Evolutionary conservation across 1,284 basidiomycete species (phyloP), one percentile per base, ranked within the genome.

Genomic region (Sanghuangporus weigelae): DNA sequence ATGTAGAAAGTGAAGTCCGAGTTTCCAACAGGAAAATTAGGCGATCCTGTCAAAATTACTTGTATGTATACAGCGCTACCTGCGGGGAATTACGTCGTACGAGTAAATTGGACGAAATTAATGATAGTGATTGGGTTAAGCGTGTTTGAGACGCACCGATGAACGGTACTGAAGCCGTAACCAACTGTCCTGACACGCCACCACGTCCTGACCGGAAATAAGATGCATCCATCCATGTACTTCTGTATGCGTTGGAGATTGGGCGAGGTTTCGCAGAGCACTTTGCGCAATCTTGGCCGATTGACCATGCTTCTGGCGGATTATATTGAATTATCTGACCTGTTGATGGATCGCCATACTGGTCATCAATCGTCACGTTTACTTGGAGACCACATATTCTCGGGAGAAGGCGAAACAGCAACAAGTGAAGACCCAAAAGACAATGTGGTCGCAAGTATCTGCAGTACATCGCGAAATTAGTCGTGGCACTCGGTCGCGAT

Each of bases 331-430:
- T 65, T 0, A 35, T 3, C 31, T 58, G 19, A 8, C 59, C 53
- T 7, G 26, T 65, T 10, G 31, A 40, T 21, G 54, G 53, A 50
- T 65, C 63, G 14, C 63, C 63, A 10, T 39, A 36, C 35, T 59
- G 57, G 23, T 65, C 63, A 48, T 65, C 63, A 12, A 65, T 61
- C 2, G 59, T 61, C 11, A 65, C 59, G 50, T 65, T 65, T 35
- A 48, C 58, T 26, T 11, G 56, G 2, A 10, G 38, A 14, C 50
- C 50, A 23, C 1, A 11, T 7, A 51, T 26, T 35, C n/a, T 23
- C 7, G 19, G 19, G 2, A 51, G 26, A 23, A 51, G 50, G 7
- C 19, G 1, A 23, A 26, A 11, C 21, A 51, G 23, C 1, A 23
- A 21, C 1, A 35, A 51, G 23, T 51, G 14, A n/a, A n/a, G 21